Evolutionary conservation across 176 grass and related monocot genomes (phyloP), one percentile per base, ranked within the genome.

Genomic region (Musa schizocarpa): DNA sequence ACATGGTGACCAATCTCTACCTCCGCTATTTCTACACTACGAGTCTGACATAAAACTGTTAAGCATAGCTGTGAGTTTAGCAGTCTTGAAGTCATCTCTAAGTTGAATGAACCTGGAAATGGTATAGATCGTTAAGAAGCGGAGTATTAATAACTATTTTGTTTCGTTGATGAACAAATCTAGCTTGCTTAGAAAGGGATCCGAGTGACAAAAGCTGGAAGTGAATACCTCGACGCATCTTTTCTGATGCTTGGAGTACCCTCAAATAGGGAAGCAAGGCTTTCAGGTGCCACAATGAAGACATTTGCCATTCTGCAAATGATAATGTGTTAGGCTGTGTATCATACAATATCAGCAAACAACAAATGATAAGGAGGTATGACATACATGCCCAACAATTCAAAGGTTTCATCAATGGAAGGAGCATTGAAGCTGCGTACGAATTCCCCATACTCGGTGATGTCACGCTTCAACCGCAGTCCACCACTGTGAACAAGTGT

Each of bases 211-310:
- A 34, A 85, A 63, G 55, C 8, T 69, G 9, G 66, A 25, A 76
- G 51, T 19, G 20, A 48, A 24, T 81, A 99, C 95, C 90, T 90
- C 76, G 91, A 76, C 77, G 95, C 95, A 71, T 99, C 95, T 61
- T 94, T 99, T 67, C 91, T 81, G 70, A 99, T 99, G 76, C 88
- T 99, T 13, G 95, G 90, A 12, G 81, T 94, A 84, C 95, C 88
- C 91, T 99, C 95, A 53, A 99, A 94, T 55, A 99, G 63, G 13
- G 95, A 99, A 76, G 86, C 86, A 65, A 99, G 85, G 81, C 95
- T 99, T 92, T 99, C 95, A 19, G 95, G 95, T 58, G 95, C 90
- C 76, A 99, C 95, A 68, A 99, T 99, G 43, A 99, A 99, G 80
- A 89, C 86, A 79, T 99, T 99, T 22, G 95, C 95, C 88, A 94